Evolutionary conservation across 345 rosid genomes (phyloP).

Genomic region (Melaleuca quinquenervia): DNA sequence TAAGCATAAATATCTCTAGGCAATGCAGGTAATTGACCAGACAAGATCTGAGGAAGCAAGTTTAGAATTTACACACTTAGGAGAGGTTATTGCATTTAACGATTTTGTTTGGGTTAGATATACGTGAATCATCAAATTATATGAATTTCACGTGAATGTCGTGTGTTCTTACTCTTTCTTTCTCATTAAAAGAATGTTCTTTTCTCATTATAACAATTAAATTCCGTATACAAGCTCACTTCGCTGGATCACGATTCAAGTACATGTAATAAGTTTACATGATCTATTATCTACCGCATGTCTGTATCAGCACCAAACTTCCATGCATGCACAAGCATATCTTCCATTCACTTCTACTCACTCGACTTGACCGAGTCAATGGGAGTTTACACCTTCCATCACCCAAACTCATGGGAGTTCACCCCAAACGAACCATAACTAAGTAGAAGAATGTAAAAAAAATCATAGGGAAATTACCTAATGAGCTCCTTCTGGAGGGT

Average conservation of each 20-base stretch:
- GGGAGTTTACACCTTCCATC: too few species aligned
- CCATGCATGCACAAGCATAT: neutral
- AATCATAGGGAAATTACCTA: conserved; percentile 27
- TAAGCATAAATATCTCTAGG: neutral
- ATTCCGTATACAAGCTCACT: neutral
- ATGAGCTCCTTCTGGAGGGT: conserved; percentile 70
- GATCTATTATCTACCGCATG: neutral
- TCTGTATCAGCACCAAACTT: neutral
- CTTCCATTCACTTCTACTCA: neutral
- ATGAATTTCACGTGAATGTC: neutral
- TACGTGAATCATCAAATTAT: neutral
- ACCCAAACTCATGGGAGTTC: neutral
- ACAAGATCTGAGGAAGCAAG: neutral
- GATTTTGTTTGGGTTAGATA: neutral
- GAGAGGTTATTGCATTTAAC: neutral
- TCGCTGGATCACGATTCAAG: neutral
- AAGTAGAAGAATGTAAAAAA: neutral
- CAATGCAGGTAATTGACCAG: neutral
- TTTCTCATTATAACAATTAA: neutral
- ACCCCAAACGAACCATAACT: neutral
- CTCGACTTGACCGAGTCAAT: neutral
- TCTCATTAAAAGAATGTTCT: neutral
- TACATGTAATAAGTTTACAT: neutral
- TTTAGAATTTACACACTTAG: neutral
- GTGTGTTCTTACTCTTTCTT: neutral